phyloP scores from a whole-genome alignment of 371 early-diverging fungal species.

The Syncephalastrum monosporum region DNA sequence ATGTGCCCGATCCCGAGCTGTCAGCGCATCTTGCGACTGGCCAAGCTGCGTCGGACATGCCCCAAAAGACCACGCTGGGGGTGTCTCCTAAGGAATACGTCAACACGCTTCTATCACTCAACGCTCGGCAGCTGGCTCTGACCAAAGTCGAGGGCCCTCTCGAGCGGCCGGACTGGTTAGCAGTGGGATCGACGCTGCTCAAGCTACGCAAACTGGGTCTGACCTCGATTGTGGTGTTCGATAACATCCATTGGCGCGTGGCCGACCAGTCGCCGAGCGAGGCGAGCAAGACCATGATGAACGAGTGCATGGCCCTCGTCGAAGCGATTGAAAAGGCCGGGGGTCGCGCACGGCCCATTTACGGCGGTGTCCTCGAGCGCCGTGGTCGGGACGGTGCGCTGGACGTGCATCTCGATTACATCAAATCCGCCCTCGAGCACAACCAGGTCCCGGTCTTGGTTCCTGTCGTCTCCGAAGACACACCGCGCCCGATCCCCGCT shows the following conservation, averaged over 20 bases:
- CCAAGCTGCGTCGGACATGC: background rate
- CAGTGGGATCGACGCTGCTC: conserved; percentile 61
- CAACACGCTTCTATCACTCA: conserved; percentile 44
- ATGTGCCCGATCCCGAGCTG: conserved; percentile 39
- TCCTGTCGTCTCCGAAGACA: conserved; percentile 29
- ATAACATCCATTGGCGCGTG: conserved; percentile 49
- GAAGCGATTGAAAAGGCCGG: conserved; percentile 79
- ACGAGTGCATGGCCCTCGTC: conserved; percentile 61
- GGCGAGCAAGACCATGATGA: conserved; percentile 45
- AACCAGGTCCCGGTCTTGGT: conserved; percentile 45
- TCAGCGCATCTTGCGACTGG: conserved; percentile 5
- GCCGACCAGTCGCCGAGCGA: conserved; percentile 31
- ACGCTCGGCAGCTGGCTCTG: conserved; percentile 55
- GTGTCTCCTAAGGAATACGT: conserved; percentile 49
- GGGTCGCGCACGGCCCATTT: conserved; percentile 70
- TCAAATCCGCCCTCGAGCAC: conserved; percentile 38
- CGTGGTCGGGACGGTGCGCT: conserved; percentile 12
- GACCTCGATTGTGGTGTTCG: conserved; percentile 69
- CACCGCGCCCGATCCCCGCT: conserved; percentile 28
- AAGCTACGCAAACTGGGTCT: conserved; percentile 71
- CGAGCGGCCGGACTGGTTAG: conserved; percentile 45
- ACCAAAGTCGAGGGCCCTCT: conserved; percentile 63
- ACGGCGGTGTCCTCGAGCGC: conserved; percentile 28
- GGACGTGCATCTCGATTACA: conserved; percentile 35
- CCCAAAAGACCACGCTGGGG: conserved; percentile 5